phyloP scores from a whole-genome alignment of 495 filamentous ascomycete species.

The Physcia stellaris region DNA sequence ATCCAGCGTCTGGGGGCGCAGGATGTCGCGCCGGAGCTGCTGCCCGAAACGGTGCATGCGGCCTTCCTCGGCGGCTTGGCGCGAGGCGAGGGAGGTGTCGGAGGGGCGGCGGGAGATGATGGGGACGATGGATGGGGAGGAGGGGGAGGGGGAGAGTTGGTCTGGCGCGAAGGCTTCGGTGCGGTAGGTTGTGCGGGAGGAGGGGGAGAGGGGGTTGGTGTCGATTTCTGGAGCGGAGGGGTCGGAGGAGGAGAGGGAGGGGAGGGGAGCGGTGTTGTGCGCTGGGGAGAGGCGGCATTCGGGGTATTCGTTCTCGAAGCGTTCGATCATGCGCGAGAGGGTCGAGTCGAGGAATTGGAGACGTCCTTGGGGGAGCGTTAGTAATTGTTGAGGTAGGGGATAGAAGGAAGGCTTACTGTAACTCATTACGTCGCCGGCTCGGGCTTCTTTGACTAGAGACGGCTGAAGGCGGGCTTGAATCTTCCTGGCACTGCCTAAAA shows the following conservation, averaged over 20 bases:
- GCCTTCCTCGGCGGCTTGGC: slow-evolving; percentile 76
- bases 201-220: slow-evolving; percentile 22
- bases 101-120: slow-evolving; percentile 52
- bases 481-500: slow-evolving; percentile 73
- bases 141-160: slow-evolving; percentile 24
- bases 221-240: slow-evolving; percentile 24
- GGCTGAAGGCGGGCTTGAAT: slow-evolving; percentile 75
- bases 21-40: slow-evolving; percentile 58
- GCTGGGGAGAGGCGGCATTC: slow-evolving; percentile 51
- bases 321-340: slow-evolving; percentile 76
- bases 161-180: slow-evolving; percentile 25
- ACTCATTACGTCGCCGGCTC: slow-evolving; percentile 48
- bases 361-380: slow-evolving; percentile 39
- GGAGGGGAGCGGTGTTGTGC: slow-evolving; percentile 15
- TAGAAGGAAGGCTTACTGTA: slow-evolving; percentile 49
- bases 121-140: slow-evolving; percentile 26
- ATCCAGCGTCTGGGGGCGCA: slow-evolving; percentile 29
- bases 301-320: slow-evolving; percentile 92
- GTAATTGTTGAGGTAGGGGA: neutral
- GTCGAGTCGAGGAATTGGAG: slow-evolving; percentile 85
- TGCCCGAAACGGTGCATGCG: slow-evolving; percentile 75
- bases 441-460: slow-evolving; percentile 65
- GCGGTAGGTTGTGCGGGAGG: slow-evolving; percentile 56
- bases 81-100: slow-evolving; percentile 65
- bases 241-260: slow-evolving; percentile 23